phyloP scores from a whole-genome alignment of 2,329 filamentous ascomycete species.

The Fonsecaea nubica region DNA sequence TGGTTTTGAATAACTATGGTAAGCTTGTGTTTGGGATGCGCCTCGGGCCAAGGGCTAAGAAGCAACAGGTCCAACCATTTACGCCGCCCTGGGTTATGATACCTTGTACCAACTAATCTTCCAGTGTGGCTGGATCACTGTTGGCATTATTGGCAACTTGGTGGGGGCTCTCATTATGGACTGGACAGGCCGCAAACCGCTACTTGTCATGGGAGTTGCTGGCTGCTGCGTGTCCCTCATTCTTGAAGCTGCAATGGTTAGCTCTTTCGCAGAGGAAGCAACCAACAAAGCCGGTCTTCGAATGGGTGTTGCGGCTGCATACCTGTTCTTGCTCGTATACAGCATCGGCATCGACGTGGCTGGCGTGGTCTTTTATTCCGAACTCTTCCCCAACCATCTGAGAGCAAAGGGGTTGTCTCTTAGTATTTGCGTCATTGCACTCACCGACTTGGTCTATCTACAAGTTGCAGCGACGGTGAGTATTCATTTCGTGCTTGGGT shows the following conservation, averaged over 20 bases:
- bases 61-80: conserved; percentile 29
- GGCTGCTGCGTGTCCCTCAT: conserved; percentile 32
- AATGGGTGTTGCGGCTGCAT: conserved; percentile 50
- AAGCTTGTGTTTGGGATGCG: neutral
- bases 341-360: conserved; percentile 42
- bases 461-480: conserved; percentile 24
- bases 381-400: conserved; percentile 32
- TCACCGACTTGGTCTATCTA: conserved; percentile 29
- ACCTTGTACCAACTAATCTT: conserved; percentile 31
- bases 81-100: conserved; percentile 32
- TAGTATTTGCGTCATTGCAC: conserved; percentile 24
- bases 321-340: conserved; percentile 51
- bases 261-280: conserved; percentile 42
- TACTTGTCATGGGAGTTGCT: conserved; percentile 40
- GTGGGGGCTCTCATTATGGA: conserved; percentile 35
- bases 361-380: conserved; percentile 33
- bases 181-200: conserved; percentile 40
- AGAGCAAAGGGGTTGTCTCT: conserved; percentile 29
- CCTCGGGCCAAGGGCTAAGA: neutral
- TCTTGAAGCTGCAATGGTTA: conserved; percentile 42
- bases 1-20: conserved; percentile 36
- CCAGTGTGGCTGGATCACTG: conserved; percentile 33
- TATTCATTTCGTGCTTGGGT: neutral
- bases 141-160: conserved; percentile 32
- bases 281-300: conserved; percentile 43